A percentile compares a stretch with the other conserved stretches of the same genome.
These are phyloP conservation scores for Clavispora phyllophila DNA, from an alignment of 805 yeast species.

Conservation along the genomic window DNA sequence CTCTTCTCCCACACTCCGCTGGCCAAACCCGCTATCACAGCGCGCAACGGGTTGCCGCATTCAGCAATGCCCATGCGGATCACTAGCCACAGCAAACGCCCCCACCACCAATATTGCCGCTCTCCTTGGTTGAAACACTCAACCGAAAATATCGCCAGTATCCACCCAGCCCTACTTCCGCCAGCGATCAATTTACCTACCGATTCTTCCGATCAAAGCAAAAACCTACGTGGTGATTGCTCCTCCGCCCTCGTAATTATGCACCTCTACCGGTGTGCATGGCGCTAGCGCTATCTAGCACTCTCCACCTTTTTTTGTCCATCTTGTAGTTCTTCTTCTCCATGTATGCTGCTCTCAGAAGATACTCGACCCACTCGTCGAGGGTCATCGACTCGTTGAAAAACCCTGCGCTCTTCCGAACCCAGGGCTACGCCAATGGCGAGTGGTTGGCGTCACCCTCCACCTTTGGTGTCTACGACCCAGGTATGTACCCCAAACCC, in stretches of 20 bases:
- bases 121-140: too few relatives aligned
- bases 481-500: slow-evolving; percentile 49
- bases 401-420: slow-evolving; percentile 48
- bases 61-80: background rate
- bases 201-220: too few relatives aligned
- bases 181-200: too few relatives aligned
- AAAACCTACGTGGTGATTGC: too few relatives aligned
- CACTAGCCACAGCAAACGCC: too few relatives aligned
- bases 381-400: slow-evolving; percentile 20
- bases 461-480: slow-evolving; percentile 65
- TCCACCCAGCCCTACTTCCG: too few relatives aligned
- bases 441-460: slow-evolving; percentile 53
- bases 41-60: background rate
- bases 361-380: background rate
- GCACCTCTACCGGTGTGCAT: slow-evolving; percentile 1
- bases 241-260: background rate
- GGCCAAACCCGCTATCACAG: too few relatives aligned
- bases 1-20: too few relatives aligned
- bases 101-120: too few relatives aligned
- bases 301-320: background rate
- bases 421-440: slow-evolving; percentile 69
- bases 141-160: too few relatives aligned
- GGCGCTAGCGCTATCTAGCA: background rate
- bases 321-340: background rate
- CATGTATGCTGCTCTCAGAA: background rate